phyloP scores from a whole-genome alignment of 2,329 filamentous ascomycete genomes.

The Pseudopyricularia javanii region DNA sequence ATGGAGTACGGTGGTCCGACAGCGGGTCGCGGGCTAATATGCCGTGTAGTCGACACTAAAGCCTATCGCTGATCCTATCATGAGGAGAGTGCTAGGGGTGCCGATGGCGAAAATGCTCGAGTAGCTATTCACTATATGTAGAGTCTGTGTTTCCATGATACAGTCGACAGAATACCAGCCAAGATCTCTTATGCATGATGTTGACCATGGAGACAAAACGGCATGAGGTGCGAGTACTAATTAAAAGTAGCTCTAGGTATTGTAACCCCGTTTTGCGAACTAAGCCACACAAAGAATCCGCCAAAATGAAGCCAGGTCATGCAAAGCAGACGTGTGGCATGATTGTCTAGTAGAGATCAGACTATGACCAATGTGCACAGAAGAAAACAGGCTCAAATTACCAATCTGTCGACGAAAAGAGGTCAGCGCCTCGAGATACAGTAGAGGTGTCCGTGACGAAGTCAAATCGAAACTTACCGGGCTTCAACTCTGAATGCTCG shows the following conservation, averaged over 20 bases:
- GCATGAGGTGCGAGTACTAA: too few relatives aligned
- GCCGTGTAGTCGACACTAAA: constrained; percentile 43
- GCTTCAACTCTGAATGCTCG: constrained; percentile 58
- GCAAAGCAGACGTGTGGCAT: too few relatives aligned
- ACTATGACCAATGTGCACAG: too few relatives aligned
- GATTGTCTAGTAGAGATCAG: too few relatives aligned
- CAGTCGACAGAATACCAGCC: constrained; percentile 70
- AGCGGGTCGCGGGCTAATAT: constrained; percentile 35
- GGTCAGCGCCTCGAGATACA: neutral
- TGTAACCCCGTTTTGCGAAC: neutral
- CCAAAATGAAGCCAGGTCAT: too few relatives aligned
- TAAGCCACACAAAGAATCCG: too few relatives aligned
- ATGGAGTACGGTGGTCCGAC: constrained; percentile 48
- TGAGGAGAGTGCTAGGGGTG: constrained; percentile 54
- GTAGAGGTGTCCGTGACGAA: neutral
- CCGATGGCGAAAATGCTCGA: constrained; percentile 54
- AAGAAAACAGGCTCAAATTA: neutral
- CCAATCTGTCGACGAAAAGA: neutral
- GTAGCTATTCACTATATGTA: constrained; percentile 57
- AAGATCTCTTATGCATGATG: constrained; percentile 53
- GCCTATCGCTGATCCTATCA: constrained; percentile 57
- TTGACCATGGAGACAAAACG: constrained; percentile 64
- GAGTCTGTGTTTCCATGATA: constrained; percentile 68
- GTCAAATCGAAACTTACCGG: constrained; percentile 38
- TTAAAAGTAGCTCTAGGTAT: too few relatives aligned